Base-by-base conservation (phyloP, 768 basidiomycete species). In the Russula emetica region DNA sequence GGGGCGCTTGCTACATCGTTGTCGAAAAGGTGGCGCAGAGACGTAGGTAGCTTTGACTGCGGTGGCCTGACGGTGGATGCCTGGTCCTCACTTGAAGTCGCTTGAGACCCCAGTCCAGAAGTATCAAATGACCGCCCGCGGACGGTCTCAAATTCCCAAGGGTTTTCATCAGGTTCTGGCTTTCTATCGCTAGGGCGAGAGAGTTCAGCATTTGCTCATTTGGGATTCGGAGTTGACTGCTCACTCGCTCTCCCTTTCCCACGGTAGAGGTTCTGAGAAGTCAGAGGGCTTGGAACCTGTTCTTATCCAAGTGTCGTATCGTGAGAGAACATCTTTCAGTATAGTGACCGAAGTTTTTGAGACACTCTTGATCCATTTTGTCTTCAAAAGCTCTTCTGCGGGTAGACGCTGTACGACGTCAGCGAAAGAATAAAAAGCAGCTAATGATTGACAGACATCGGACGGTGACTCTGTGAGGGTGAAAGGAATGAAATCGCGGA, bases 281-380 rank as follows among this genome's bases (percentile, higher is more conserved):
- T 67, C 62, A 16, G 63, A 58, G 40, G 52, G 54, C 9, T 60
- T 60, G 16, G 63, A 60, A 44, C 65, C 88, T 32, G 74, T 76
- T 65, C 83, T 78, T 54, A 81, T 73, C 88, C 88, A 88, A 32
- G 83, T 80, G 67, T 94, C 86, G 56, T 93, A 87, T 26, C 87
- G 86, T 28, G 83, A 75, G 53, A 97, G 81, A 36, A 98, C 79
- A 60, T 98, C 97, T 67, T 86, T 87, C 20, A 98, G 77, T 20
- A 83, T 76, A 0, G 85, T 78, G 16, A 94, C 76, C 1, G 84
- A 80, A 1, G 82, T 76, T 78, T 88, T 95, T 9, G 84, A 76
- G 6, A 84, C 74, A 9, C 83, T 79, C 71, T 89, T 93, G 68
- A 98, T 93, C 94, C 96, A 98, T 72, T 89, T 95, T 32, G 85